Evolutionary conservation across 352 stramenopile genomes (phyloP).

Genomic region (Pythium graminicola): DNA sequence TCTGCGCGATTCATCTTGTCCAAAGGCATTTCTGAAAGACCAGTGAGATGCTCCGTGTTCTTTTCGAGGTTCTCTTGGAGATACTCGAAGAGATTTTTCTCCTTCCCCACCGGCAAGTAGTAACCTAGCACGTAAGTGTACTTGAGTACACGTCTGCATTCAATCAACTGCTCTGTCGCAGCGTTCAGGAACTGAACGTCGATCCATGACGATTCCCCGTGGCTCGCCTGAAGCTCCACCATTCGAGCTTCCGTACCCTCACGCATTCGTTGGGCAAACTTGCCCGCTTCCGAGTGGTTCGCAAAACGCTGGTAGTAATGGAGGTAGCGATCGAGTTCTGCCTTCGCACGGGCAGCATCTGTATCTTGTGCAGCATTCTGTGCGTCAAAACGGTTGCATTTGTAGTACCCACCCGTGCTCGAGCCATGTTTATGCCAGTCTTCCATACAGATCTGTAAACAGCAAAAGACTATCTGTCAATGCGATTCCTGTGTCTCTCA

Average conservation of each 20-base stretch:
- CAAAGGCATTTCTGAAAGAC: constrained; percentile 86
- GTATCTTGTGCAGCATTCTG: constrained; percentile 46
- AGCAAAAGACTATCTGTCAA: not conserved
- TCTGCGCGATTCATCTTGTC: constrained; percentile 91
- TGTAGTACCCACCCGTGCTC: constrained; percentile 98
- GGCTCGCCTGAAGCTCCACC: constrained; percentile 93
- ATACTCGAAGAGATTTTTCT: constrained; percentile 94
- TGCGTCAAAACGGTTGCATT: constrained; percentile 97
- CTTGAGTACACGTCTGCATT: constrained; percentile 98
- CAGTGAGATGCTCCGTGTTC: constrained; percentile 89
- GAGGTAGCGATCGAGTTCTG: constrained; percentile 97
- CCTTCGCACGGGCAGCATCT: constrained; percentile 91
- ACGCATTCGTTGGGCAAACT: constrained; percentile 95
- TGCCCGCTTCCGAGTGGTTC: constrained; percentile 94
- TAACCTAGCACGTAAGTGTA: constrained; percentile 97
- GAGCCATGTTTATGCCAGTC: constrained; percentile 95
- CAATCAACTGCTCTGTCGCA: constrained; percentile 94
- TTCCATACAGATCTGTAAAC: constrained; percentile 88
- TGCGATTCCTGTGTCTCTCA: not conserved
- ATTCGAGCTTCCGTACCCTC: constrained; percentile 94
- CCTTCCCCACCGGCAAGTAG: constrained; percentile 84
- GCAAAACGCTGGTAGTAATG: constrained; percentile 99
- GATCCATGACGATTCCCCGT: constrained; percentile 90
- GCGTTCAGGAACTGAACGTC: constrained; percentile 98
- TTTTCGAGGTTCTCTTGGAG: constrained; percentile 92